Evolutionary conservation across 805 yeast genomes (phyloP).

Genomic region (Teunomyces gatunensis): DNA sequence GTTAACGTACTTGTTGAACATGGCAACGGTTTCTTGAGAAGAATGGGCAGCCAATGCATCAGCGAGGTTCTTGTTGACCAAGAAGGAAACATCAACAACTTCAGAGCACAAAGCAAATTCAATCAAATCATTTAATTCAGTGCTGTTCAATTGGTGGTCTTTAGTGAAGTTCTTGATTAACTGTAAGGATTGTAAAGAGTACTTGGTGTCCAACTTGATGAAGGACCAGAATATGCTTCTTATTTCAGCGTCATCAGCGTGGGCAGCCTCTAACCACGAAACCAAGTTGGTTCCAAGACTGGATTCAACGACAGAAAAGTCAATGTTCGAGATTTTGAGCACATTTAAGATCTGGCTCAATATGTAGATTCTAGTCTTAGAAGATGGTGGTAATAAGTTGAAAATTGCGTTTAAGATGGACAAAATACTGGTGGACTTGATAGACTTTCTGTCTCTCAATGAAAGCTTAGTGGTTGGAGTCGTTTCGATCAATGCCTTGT

Average conservation of each 20-base stretch:
- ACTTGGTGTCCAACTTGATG: slow-evolving; percentile 31
- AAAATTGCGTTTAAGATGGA: slow-evolving; percentile 40
- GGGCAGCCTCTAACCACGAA: slow-evolving; percentile 33
- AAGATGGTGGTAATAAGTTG: slow-evolving; percentile 38
- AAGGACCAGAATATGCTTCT: slow-evolving; percentile 37
- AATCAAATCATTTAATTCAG: slow-evolving; percentile 31
- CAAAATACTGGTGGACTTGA: slow-evolving; percentile 40
- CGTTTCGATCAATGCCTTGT: slow-evolving; percentile 27
- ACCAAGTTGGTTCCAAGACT: slow-evolving; percentile 37
- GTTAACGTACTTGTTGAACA: slow-evolving; percentile 32
- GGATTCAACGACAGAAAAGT: slow-evolving; percentile 32
- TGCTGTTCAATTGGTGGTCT: slow-evolving; percentile 17
- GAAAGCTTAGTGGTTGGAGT: slow-evolving; percentile 38
- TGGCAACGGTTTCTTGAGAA: slow-evolving; percentile 24
- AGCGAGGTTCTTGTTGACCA: slow-evolving; percentile 41
- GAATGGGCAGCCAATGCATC: slow-evolving; percentile 26
- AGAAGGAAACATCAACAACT: slow-evolving; percentile 39
- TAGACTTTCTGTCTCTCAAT: slow-evolving; percentile 43
- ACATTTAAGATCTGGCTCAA: slow-evolving; percentile 32
- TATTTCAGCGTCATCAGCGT: slow-evolving; percentile 27
- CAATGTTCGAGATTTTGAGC: slow-evolving; percentile 27
- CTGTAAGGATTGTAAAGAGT: slow-evolving; percentile 29
- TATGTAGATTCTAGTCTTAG: slow-evolving; percentile 29
- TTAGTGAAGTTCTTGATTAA: slow-evolving; percentile 36
- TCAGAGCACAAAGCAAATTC: slow-evolving; percentile 36